Conservation (phyloP, 257 asterid genomes). For the Rhazya stricta region DNA sequence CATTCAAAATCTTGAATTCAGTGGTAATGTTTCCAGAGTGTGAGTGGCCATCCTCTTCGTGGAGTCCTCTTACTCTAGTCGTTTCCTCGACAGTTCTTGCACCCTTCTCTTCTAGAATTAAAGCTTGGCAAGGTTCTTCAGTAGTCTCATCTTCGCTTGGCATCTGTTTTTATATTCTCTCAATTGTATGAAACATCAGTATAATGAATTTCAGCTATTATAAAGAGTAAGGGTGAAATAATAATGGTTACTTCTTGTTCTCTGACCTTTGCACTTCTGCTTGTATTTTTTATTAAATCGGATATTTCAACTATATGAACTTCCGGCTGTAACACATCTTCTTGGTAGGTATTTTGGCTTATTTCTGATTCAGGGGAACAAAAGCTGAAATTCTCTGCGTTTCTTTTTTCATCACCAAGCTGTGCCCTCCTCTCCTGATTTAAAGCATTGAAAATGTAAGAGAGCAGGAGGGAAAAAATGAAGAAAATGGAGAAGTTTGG, state of each 20-base stretch:
- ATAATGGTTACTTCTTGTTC: conserved; percentile 1
- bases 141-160: neutral
- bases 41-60: conserved; percentile 24
- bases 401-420: no score
- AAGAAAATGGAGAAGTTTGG: no score
- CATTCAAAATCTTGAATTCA: conserved; percentile 22
- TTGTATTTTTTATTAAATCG: neutral
- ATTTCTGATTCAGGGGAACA: no score
- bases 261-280: conserved; percentile 20
- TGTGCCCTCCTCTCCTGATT: no score
- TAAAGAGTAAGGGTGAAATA: neutral
- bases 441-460: no score
- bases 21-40: conserved; percentile 15
- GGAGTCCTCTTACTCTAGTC: conserved; percentile 15
- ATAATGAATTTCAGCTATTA: neutral
- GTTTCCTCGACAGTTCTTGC: conserved; percentile 21
- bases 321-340: conserved; percentile 19
- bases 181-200: neutral
- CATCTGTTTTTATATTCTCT: neutral
- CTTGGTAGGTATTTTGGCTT: no score
- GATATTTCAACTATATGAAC: conserved; percentile 17
- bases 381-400: no score
- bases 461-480: no score
- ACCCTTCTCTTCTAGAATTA: neutral
- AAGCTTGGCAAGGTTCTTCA: neutral